phyloP scores from a whole-genome alignment of 306 rosid genomes.

The Castanospermum australe region DNA sequence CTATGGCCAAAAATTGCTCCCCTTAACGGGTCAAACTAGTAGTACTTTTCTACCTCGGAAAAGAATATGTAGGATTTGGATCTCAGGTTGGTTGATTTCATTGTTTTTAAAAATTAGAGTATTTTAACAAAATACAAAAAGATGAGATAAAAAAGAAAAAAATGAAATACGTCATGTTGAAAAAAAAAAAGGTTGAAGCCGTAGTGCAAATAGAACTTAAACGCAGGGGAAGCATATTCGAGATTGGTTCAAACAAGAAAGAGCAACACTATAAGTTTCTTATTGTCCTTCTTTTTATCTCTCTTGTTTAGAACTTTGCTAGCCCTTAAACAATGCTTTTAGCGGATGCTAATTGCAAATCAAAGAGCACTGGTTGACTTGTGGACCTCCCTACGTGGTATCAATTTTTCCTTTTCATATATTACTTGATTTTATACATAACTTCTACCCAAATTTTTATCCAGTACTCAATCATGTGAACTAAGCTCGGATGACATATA shows the following conservation, averaged over 20 bases:
- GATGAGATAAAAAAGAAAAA: background rate
- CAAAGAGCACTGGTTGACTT: background rate
- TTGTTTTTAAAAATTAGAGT: background rate
- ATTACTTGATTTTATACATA: background rate
- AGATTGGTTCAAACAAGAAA: conserved; percentile 24
- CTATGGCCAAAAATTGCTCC: background rate
- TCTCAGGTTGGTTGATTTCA: background rate
- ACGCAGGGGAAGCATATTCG: conserved; percentile 38
- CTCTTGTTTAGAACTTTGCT: background rate
- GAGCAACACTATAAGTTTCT: conserved; percentile 19
- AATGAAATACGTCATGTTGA: conserved; percentile 1
- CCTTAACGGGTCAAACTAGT: background rate
- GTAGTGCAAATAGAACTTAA: conserved; percentile 10
- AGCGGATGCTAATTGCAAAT: background rate
- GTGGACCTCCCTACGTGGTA: background rate
- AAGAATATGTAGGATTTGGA: background rate
- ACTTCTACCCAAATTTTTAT: background rate
- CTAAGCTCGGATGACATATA: background rate
- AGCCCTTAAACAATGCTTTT: background rate
- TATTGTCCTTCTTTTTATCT: background rate
- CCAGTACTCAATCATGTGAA: background rate
- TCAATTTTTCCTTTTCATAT: background rate
- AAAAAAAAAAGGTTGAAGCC: background rate
- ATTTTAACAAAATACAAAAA: background rate
- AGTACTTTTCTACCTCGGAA: background rate